phyloP scores from a whole-genome alignment of 2,329 filamentous ascomycete genomes.

The Calonectria hongkongensis region DNA sequence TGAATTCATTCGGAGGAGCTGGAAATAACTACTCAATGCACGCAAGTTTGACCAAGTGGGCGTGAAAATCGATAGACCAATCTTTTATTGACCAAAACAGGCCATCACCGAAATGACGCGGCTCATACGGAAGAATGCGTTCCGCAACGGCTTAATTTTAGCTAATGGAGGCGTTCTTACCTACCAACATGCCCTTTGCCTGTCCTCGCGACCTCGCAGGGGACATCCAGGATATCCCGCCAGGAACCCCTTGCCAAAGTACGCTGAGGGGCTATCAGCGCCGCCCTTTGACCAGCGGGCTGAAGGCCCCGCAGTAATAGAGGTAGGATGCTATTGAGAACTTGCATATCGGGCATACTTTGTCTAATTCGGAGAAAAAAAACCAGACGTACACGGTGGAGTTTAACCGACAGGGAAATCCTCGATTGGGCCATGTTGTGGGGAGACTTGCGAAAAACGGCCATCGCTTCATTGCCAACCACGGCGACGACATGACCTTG shows the following conservation, averaged over 20 bases:
- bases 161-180: slow-evolving; percentile 81
- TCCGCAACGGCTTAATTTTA: slow-evolving; percentile 73
- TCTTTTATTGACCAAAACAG: neutral
- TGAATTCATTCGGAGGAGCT: slow-evolving; percentile 82
- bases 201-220: slow-evolving; percentile 67
- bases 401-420: slow-evolving; percentile 49
- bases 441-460: slow-evolving; percentile 46
- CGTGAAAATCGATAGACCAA: slow-evolving; percentile 54
- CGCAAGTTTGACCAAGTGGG: slow-evolving; percentile 59
- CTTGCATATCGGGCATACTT: neutral
- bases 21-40: slow-evolving; percentile 84
- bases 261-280: slow-evolving; percentile 13
- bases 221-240: slow-evolving; percentile 40
- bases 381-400: slow-evolving; percentile 58
- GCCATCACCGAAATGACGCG: slow-evolving; percentile 73
- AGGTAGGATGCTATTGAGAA: slow-evolving; percentile 44
- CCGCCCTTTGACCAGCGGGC: slow-evolving; percentile 46
- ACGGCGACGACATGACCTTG: slow-evolving; percentile 49
- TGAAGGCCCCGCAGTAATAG: slow-evolving; percentile 50
- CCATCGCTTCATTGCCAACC: slow-evolving; percentile 55
- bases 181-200: slow-evolving; percentile 77
- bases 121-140: slow-evolving; percentile 67
- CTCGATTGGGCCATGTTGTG: slow-evolving; percentile 48
- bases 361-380: neutral
- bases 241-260: slow-evolving; percentile 20